Base-by-base conservation (phyloP, 2,329 filamentous ascomycete species). In the Catunica adiposa region DNA sequence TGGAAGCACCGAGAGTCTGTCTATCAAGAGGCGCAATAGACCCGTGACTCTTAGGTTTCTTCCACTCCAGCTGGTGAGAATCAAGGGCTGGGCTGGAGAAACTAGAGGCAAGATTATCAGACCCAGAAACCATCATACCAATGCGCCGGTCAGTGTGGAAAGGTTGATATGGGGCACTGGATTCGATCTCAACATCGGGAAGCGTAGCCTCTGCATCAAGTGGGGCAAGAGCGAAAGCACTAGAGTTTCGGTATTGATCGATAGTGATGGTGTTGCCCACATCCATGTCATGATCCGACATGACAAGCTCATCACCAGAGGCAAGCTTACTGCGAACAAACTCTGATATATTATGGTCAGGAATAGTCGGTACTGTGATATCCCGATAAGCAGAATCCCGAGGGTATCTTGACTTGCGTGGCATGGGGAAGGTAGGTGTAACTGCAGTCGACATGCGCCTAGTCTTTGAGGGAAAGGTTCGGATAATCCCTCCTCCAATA, bases 111-210 rank as follows among this genome's bases (percentile, higher is more conserved):
- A n/a, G 8, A 44, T 44, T 7, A 17, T 34, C 29, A 34, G 29
- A 34, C 29, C 29, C n/a, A 44, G 40, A n/a, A 17, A 66, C 77
- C 61, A 82, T 85, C 26, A 96, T 73, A n/a, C 76, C 79, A 47
- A 97, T 86, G 2, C 90, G 80, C 55, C 81, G 79, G 64, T 97
- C 89, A 0, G 89, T 92, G 66, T 97, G 90, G 71, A 97, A 96
- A 1, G 92, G 90, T 63, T 95, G 89, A 63, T 95, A 97, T 1
- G 90, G 88, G 3, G 89, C 86, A 64, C 90, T 96, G 1, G 90
- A 95, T 65, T 98, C 92, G 61, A 95, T 94, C 71, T 96, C 89
- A 4, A 87, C 88, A 61, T 83, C 79, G 0, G 80, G 80, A 56
- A 79, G 89, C 65, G 71, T 84, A 66, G 70, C 86, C 67, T 72